Evolutionary conservation across 2,329 filamentous ascomycete genomes (phyloP), one percentile per base, ranked within the genome.

Genomic region (Bertia moriformis): DNA sequence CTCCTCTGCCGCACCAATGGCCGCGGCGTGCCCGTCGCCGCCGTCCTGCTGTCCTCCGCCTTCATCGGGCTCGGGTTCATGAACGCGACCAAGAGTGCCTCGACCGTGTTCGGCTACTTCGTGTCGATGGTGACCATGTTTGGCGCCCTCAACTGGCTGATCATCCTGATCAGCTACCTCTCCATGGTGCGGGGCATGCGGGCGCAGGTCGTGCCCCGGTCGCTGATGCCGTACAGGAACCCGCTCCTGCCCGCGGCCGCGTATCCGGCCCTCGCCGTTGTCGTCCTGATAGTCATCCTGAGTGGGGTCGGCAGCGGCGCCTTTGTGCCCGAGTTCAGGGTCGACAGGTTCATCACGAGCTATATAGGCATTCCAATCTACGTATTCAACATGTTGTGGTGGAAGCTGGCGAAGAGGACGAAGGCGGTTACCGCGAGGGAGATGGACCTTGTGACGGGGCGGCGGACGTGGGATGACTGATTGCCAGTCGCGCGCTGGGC

Each of bases 301-400:
- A 72, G 76, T 2, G 70, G 74, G 7, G 71, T 35, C 20, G 44
- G 66, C 1, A 80, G 76, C 42, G 63, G 67, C 0, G 72, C 78
- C 2, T 81, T 81, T 48, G 57, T 81, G 18, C 69, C 72, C 2
- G 62, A 65, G 1, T 83, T 78, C 71, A 65, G 72, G 45, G 53
- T 76, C 2, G 67, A 72, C 3, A 71, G 66, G 1, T 83, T 83
- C 51, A 54, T 83, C 43, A 78, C 79, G 47, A 73, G 67, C 45
- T 69, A 63, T 20, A 52, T 62, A 18, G 58, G 58, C 2, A 50
- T 57, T 5, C 40, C 51, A 3, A 45, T 60, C 3, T 61, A 54
- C 50, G 61, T 74, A 32, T 69, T 74, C 63, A 71, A 82, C 39
- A 66, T 70, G 3, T 45, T 76, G 3, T 75, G 75, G 12, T 82